A percentile compares a stretch with the other conserved stretches of the same genome.
Evolutionary conservation across 371 early-diverging fungal genomes (phyloP).

Genomic region (Mortierella sp.): DNA sequence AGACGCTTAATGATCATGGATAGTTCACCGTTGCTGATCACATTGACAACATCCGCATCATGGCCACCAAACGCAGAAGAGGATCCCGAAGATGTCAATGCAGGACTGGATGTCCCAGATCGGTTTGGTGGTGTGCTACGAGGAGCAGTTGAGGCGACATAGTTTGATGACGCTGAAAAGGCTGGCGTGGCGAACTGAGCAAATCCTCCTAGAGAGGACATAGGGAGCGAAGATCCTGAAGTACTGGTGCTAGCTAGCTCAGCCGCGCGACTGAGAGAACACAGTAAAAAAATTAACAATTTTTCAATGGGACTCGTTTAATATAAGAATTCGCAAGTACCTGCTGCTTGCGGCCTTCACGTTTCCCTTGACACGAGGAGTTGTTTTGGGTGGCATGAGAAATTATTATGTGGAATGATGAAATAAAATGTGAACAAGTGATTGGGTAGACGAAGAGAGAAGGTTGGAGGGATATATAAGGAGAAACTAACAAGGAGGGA

Average conservation of each 20-base stretch:
- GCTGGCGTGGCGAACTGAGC: constrained; percentile 69
- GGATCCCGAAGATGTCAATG: constrained; percentile 26
- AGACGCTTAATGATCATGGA: constrained; percentile 72
- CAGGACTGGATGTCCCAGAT: constrained; percentile 44
- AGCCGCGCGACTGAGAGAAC: constrained; percentile 74
- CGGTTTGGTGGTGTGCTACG: constrained; percentile 29
- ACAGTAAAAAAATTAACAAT: background rate
- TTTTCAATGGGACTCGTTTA: background rate
- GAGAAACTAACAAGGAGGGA: background rate
- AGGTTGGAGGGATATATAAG: background rate
- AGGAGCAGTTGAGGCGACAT: constrained; percentile 46
- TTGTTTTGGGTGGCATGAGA: constrained; percentile 60
- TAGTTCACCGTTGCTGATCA: constrained; percentile 61
- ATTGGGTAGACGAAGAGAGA: constrained; percentile 1
- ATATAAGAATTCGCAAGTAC: constrained; percentile 52
- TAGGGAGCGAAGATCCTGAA: constrained; percentile 59
- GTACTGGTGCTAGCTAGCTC: constrained; percentile 64
- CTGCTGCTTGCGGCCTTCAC: constrained; percentile 81
- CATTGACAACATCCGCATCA: constrained; percentile 34
- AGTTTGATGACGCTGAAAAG: constrained; percentile 44
- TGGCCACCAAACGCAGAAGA: constrained; percentile 25
- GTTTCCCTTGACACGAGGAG: constrained; percentile 75
- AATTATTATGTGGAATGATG: background rate
- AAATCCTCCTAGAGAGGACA: constrained; percentile 72
- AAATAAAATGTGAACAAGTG: background rate